Percentiles rank a stretch among this genome's conserved stretches.
These are phyloP conservation scores for Acanthamoeba sp. DNA, from an alignment of 208 protist genomes.

Conservation along the genomic window DNA sequence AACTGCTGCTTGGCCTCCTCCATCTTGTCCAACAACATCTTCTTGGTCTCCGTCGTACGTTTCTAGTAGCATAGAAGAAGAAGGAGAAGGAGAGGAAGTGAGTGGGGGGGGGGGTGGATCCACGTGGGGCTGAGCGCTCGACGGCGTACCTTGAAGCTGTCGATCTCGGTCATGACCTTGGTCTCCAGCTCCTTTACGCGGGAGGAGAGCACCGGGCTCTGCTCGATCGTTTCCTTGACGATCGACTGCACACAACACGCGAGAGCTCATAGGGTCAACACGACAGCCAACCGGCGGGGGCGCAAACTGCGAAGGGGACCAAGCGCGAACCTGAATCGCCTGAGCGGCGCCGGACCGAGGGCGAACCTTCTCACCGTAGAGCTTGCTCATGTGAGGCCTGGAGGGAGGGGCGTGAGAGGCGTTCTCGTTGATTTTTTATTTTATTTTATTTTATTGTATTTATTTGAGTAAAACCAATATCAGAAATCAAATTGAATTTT, in stretches of 20 bases:
- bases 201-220: background rate
- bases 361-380: conserved; percentile 81
- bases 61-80: background rate
- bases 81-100: background rate
- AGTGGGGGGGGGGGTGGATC: background rate
- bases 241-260: conserved; percentile 41
- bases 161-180: conserved; percentile 64
- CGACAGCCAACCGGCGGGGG: background rate
- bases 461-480: too few relatives aligned
- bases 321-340: background rate
- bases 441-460: too few relatives aligned
- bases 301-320: too few relatives aligned
- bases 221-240: conserved; percentile 65
- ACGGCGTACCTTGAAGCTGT: conserved; percentile 48
- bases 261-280: background rate
- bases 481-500: too few relatives aligned
- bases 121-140: background rate
- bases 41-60: conserved; percentile 45
- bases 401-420: background rate
- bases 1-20: conserved; percentile 63
- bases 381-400: conserved; percentile 84
- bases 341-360: conserved; percentile 63
- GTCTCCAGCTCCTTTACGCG: conserved; percentile 26
- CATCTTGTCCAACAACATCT: conserved; percentile 55
- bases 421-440: too few relatives aligned